Percentiles rank a stretch among this genome's conserved stretches.
These are phyloP conservation scores for Penicillium robsamsonii DNA, from an alignment of 495 filamentous ascomycete genomes.

Conservation along the genomic window DNA sequence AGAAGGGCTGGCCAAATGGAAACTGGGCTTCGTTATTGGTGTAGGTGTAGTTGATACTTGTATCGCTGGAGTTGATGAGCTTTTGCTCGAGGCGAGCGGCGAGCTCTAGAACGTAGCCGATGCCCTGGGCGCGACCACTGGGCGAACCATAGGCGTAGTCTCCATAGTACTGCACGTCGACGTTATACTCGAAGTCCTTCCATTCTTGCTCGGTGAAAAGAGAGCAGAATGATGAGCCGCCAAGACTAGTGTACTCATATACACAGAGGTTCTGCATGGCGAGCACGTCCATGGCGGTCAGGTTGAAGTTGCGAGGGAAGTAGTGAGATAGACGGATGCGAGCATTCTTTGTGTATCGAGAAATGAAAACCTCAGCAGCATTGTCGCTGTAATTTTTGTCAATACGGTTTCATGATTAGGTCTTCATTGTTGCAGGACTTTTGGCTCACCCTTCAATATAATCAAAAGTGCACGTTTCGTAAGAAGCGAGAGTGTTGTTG, in stretches of 20 bases:
- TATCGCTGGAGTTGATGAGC: slow-evolving; percentile 47
- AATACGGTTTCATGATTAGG: not conserved
- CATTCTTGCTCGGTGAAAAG: slow-evolving; percentile 59
- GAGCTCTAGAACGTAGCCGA: slow-evolving; percentile 63
- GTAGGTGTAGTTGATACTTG: slow-evolving; percentile 58
- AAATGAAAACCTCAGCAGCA: slow-evolving; percentile 24
- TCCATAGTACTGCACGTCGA: slow-evolving; percentile 61
- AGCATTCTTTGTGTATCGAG: slow-evolving; percentile 27
- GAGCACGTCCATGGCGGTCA: slow-evolving; percentile 51
- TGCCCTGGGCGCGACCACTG: slow-evolving; percentile 58
- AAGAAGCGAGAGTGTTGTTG: slow-evolving; percentile 52
- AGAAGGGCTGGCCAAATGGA: slow-evolving; percentile 50
- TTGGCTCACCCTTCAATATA: slow-evolving; percentile 23
- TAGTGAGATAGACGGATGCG: slow-evolving; percentile 24
- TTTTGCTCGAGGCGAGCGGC: slow-evolving; percentile 57
- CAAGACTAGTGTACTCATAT: slow-evolving; percentile 33
- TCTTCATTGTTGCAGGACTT: not conserved
- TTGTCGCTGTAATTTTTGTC: slow-evolving; percentile 18
- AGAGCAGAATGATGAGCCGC: slow-evolving; percentile 45
- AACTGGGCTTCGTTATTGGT: slow-evolving; percentile 46
- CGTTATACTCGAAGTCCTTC: slow-evolving; percentile 53
- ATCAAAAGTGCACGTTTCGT: slow-evolving; percentile 35
- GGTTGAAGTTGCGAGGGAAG: slow-evolving; percentile 44
- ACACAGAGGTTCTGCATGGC: slow-evolving; percentile 48
- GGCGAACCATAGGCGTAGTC: slow-evolving; percentile 58